Evolutionary conservation across 2,329 filamentous ascomycete genomes (phyloP).

Genomic region (Plectosphaerella plurivora): DNA sequence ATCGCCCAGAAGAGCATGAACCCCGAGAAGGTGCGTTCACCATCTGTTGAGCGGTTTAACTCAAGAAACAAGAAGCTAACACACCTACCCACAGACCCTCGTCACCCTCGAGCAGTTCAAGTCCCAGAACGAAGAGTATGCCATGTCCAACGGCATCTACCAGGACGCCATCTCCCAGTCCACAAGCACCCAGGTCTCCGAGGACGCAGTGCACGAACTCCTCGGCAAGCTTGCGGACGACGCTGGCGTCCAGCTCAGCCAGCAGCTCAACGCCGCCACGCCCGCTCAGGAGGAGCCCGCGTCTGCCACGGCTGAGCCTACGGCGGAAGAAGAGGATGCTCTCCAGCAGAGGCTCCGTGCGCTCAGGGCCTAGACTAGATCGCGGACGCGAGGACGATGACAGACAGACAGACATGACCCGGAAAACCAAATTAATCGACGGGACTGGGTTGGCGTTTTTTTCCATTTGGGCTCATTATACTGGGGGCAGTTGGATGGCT

Average conservation of each 20-base stretch:
- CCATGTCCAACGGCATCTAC: slow-evolving; percentile 69
- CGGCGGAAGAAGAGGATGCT: slow-evolving; percentile 74
- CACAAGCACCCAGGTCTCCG: slow-evolving; percentile 66
- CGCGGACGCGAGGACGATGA: too few relatives aligned
- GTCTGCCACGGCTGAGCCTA: slow-evolving; percentile 58
- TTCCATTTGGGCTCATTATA: too few relatives aligned
- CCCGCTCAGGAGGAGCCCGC: slow-evolving; percentile 54
- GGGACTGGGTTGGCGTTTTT: too few relatives aligned
- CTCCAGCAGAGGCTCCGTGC: slow-evolving; percentile 58
- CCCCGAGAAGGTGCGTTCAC: slow-evolving; percentile 44
- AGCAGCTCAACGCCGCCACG: slow-evolving; percentile 62
- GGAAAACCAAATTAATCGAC: too few relatives aligned
- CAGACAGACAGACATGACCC: too few relatives aligned
- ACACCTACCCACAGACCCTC: slow-evolving; percentile 37
- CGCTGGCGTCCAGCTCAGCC: slow-evolving; percentile 75
- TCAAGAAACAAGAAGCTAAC: background rate
- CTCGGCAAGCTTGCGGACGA: slow-evolving; percentile 85
- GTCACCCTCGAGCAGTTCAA: slow-evolving; percentile 58
- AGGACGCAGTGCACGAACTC: slow-evolving; percentile 83
- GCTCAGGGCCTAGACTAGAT: slow-evolving; percentile 39
- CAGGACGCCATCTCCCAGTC: slow-evolving; percentile 79
- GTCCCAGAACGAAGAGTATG: slow-evolving; percentile 59
- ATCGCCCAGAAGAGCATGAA: slow-evolving; percentile 55
- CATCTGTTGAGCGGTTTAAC: background rate
- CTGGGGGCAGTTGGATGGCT: too few relatives aligned